phyloP scores from a whole-genome alignment of 2,329 filamentous ascomycete species.

The Claviceps lovelessii region DNA sequence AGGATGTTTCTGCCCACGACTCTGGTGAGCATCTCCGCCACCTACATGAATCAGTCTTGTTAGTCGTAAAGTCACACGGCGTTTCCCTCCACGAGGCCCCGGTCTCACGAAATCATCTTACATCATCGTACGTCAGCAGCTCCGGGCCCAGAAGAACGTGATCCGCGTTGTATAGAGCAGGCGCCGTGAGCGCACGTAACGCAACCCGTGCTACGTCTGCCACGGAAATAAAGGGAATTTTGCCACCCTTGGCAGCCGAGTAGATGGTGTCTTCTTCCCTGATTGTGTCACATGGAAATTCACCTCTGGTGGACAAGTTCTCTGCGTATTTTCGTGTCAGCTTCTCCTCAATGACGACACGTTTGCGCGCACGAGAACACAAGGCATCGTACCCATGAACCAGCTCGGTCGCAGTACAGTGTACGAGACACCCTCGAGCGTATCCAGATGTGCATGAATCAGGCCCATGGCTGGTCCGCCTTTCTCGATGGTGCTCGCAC shows the following conservation, averaged over 20 bases:
- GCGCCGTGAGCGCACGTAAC: neutral
- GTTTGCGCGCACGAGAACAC: neutral
- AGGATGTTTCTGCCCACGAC: neutral
- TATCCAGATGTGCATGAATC: neutral
- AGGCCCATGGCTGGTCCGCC: neutral
- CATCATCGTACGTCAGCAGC: neutral
- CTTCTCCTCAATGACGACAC: neutral
- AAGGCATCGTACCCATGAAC: neutral
- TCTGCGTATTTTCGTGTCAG: neutral
- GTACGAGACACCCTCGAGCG: neutral
- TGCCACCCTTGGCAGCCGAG: neutral
- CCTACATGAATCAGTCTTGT: neutral
- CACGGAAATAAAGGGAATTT: neutral
- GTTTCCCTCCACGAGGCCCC: too few species aligned
- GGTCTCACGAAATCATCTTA: neutral
- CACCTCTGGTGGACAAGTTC: neutral
- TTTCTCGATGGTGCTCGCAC: neutral
- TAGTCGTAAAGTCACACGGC: neutral
- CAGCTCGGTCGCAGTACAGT: neutral
- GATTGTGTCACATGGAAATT: neutral
- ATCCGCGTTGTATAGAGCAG: neutral
- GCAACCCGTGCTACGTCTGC: slow-evolving; percentile 1
- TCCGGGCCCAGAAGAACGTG: neutral
- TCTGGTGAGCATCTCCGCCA: neutral
- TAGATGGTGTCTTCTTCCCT: neutral